phyloP scores from a whole-genome alignment of 208 protist genomes.

The Leishmania major region DNA sequence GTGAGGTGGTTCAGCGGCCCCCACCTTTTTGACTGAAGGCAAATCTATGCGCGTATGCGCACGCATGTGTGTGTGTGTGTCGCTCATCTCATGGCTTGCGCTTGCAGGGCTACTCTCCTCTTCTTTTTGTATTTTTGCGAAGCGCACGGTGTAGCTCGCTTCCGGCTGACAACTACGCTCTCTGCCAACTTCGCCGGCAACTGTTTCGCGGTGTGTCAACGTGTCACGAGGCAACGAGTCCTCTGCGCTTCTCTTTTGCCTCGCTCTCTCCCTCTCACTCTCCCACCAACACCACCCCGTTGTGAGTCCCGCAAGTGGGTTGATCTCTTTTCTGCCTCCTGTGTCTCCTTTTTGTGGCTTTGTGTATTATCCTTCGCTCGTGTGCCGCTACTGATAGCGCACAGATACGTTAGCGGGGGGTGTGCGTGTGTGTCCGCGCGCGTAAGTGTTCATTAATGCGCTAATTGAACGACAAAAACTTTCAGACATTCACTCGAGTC shows the following conservation, averaged over 20 bases:
- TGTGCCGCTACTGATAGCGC: too few relatives aligned
- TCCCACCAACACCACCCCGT: too few relatives aligned
- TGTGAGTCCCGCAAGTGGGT: too few relatives aligned
- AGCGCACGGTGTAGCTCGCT: too few relatives aligned
- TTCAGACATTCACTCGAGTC: not conserved
- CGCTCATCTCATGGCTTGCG: not conserved
- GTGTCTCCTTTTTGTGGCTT: not conserved
- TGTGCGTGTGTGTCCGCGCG: not conserved
- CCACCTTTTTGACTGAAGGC: not conserved
- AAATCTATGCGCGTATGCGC: not conserved
- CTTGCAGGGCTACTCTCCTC: too few relatives aligned
- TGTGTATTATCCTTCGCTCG: not conserved
- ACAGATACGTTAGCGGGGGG: not conserved
- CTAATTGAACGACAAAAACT: conserved; percentile 7
- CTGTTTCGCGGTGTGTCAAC: too few relatives aligned
- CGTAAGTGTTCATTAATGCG: not conserved
- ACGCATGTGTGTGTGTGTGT: conserved; percentile 5
- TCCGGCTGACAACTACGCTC: too few relatives aligned
- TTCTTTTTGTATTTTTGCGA: too few relatives aligned
- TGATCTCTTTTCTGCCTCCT: conserved; percentile 3
- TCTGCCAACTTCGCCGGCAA: too few relatives aligned
- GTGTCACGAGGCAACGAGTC: too few relatives aligned
- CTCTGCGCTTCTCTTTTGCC: not conserved
- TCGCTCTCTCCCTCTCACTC: too few relatives aligned
- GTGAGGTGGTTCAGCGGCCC: not conserved